Base-by-base conservation (phyloP, 31 red algal species). In the Endocladia muricata region DNA sequence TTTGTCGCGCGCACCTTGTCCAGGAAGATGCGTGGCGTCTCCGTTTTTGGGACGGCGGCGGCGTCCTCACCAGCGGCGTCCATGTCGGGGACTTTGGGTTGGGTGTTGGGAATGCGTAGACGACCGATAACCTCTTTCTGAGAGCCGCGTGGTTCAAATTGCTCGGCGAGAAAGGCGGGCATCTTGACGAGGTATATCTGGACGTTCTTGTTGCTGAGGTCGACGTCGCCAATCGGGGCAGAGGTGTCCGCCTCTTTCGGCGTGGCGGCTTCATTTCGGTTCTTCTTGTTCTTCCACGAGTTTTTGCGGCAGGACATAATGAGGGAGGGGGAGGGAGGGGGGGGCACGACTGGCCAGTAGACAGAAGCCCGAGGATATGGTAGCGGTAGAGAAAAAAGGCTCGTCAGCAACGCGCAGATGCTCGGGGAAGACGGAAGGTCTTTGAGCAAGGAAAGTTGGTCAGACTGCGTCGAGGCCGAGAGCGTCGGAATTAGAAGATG, bases 121-220 rank as follows among this genome's bases (percentile, higher is more conserved):
- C 86, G 76, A 34, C 86, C 86, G 26, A 90, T 58, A 42, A 81
- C 42, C 32, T 77, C 75, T 32, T 82, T 73, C 35, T 49, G 19
- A 41, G 28, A 38, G 48, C 35, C 55, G 17, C 59, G 68, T 44
- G 73, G 37, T 33, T 90, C 69, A 33, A 90, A 90, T 43, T 90
- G 77, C 61, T 90, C 41, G 3, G 77, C 76, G n/a, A 90, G 77
- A 31, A 77, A 67, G 23, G 54, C 48, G 22, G 86, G 86, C 68
- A 90, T 75, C 39, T 79, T 80, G 40, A 90, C 86, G 26, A 90
- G 70, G 40, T 81, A 81, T 39, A 82, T 64, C 61, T 82, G 51
- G 19, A 82, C 71, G 23, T 82, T 65, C 51, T 90, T 74, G 76
- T 80, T 55, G 0, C 29, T 55, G 6, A 82, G 38, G 44, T 81